Percentiles rank a stretch among this genome's conserved stretches.
Evolutionary conservation across 2,329 filamentous ascomycete genomes (phyloP).

Genomic region (Hymenoscyphus repandus): DNA sequence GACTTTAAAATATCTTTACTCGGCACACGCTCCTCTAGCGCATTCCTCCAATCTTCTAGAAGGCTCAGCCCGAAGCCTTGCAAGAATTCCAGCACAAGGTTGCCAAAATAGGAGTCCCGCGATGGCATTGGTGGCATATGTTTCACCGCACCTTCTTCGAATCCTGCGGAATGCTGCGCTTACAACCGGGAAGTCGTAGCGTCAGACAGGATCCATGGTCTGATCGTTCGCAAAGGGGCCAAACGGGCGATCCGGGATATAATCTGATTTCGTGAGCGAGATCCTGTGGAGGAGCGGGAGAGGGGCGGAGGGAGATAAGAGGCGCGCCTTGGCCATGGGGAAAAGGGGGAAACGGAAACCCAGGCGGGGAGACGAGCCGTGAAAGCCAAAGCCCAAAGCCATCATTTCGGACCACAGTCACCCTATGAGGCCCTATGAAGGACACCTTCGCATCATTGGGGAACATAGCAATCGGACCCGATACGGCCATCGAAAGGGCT

Average conservation of each 20-base stretch:
- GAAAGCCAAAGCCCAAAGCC: background rate
- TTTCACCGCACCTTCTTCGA: too few relatives aligned
- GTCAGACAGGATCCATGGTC: background rate
- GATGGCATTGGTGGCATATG: too few relatives aligned
- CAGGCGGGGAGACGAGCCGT: background rate
- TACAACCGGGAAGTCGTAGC: too few relatives aligned
- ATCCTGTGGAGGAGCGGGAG: background rate
- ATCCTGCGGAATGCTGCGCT: too few relatives aligned
- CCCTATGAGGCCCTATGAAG: background rate
- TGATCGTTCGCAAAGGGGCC: background rate
- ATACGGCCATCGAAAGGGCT: too few relatives aligned
- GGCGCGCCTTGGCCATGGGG: background rate
- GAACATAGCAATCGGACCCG: background rate
- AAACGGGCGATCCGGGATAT: background rate
- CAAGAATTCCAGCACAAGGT: too few relatives aligned
- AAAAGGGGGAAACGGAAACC: background rate
- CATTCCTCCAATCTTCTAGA: too few relatives aligned
- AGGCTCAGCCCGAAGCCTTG: too few relatives aligned
- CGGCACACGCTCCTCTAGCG: too few relatives aligned
- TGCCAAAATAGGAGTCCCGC: too few relatives aligned
- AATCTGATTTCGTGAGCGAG: background rate
- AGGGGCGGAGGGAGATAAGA: constrained; percentile 1
- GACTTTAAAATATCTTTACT: too few relatives aligned
- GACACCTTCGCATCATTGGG: background rate
- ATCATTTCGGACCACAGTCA: background rate